Percentiles rank a stretch among this genome's conserved stretches.
phyloP scores from a whole-genome alignment of 176 grass and related monocot species.

The Phoenix roebelenii region DNA sequence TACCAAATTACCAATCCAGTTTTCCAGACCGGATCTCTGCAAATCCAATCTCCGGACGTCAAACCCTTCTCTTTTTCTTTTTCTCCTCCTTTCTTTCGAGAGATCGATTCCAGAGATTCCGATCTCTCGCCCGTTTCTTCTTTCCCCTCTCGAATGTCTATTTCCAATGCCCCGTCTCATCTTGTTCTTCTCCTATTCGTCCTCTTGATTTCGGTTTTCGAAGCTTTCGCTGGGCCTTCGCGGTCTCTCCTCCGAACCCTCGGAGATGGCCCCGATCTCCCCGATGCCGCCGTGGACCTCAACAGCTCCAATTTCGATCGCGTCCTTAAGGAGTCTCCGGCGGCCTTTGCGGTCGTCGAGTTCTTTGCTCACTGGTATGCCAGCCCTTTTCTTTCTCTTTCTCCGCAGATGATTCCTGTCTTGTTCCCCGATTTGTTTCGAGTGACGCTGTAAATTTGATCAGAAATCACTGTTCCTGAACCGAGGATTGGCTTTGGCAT shows the following conservation, averaged over 20 bases:
- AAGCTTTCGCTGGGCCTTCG: not conserved
- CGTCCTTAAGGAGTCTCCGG: conserved; percentile 47
- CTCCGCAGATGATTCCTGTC: not conserved
- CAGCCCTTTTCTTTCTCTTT: not conserved
- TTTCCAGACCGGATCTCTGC: too few relatives aligned
- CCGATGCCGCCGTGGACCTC: conserved; percentile 70
- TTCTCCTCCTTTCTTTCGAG: too few relatives aligned
- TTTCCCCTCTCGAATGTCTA: too few relatives aligned
- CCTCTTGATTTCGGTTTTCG: conserved; percentile 10
- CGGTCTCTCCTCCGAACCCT: conserved; percentile 49
- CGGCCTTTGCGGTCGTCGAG: conserved; percentile 84
- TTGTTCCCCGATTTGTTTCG: not conserved
- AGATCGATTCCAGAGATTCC: too few relatives aligned
- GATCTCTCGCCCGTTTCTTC: too few relatives aligned
- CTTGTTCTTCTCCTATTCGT: conserved; percentile 9
- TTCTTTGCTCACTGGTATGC: conserved; percentile 92
- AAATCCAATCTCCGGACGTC: too few relatives aligned
- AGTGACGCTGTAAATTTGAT: too few relatives aligned
- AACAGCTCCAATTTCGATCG: conserved; percentile 66
- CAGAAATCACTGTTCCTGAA: too few relatives aligned
- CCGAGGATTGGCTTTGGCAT: too few relatives aligned
- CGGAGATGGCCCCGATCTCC: conserved; percentile 12
- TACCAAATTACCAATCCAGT: too few relatives aligned
- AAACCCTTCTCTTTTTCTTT: too few relatives aligned
- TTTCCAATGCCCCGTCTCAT: too few relatives aligned